These are phyloP conservation scores for Puccinia horiana DNA, from an alignment of 1,284 basidiomycete species.

Conservation along the genomic window DNA sequence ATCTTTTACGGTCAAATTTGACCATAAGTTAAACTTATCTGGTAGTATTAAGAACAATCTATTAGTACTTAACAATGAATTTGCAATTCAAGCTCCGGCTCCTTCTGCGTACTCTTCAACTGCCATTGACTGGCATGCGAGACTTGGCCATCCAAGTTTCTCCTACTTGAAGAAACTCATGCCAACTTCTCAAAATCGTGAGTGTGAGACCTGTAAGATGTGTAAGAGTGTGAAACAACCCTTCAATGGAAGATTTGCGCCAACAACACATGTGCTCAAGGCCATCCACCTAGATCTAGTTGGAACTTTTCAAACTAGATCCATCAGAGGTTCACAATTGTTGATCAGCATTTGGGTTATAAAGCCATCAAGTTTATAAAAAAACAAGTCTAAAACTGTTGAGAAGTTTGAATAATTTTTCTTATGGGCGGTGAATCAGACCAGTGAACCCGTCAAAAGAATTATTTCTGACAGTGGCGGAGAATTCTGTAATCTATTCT, in stretches of 20 bases:
- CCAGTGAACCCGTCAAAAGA: not conserved
- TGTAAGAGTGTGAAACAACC: not conserved
- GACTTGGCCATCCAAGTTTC: not conserved
- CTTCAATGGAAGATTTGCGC: not conserved
- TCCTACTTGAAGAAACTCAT: not conserved
- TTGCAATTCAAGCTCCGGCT: no score
- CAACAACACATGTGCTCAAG: not conserved
- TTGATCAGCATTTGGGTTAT: not conserved
- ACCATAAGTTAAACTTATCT: not conserved
- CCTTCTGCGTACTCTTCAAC: not conserved
- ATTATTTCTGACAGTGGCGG: no score
- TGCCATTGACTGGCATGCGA: not conserved
- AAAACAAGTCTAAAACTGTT: constrained; percentile 15
- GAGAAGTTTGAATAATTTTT: not conserved
- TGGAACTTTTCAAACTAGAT: not conserved
- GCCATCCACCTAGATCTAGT: constrained; percentile 26
- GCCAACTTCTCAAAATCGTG: not conserved
- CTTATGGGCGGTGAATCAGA: not conserved
- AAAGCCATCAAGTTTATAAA: constrained; percentile 1
- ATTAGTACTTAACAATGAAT: not conserved
- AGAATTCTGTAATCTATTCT: not conserved
- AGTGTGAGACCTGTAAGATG: constrained; percentile 18
- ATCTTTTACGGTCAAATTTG: not conserved
- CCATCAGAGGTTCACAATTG: not conserved
- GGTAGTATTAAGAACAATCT: not conserved